These are phyloP conservation scores for Fusarium anguioides DNA, from an alignment of 2,329 filamentous ascomycete species.

Conservation along the genomic window DNA sequence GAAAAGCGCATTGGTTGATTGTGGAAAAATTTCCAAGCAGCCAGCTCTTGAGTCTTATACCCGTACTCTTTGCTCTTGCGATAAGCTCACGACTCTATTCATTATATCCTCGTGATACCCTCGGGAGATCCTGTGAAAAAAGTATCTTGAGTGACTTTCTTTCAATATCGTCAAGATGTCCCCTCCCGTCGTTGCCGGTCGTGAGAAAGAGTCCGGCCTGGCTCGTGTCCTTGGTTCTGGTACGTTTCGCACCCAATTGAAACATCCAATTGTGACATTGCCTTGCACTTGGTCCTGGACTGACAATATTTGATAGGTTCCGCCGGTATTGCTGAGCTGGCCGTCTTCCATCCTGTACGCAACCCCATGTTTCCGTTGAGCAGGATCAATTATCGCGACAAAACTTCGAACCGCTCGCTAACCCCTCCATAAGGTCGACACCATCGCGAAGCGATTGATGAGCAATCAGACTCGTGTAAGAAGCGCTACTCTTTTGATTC, in stretches of 20 bases:
- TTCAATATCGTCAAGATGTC: slow-evolving; percentile 62
- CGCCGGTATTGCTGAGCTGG: slow-evolving; percentile 91
- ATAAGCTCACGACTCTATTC: slow-evolving; percentile 22
- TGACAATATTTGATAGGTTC: slow-evolving; percentile 69
- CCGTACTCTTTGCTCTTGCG: slow-evolving; percentile 17
- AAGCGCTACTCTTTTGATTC: slow-evolving; percentile 57
- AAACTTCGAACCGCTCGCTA: slow-evolving; percentile 29
- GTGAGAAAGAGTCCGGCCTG: slow-evolving; percentile 85
- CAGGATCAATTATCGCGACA: slow-evolving; percentile 5
- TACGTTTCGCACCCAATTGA: slow-evolving; percentile 54
- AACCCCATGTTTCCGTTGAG: slow-evolving; percentile 31
- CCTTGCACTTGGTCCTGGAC: slow-evolving; percentile 2
- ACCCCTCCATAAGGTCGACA: slow-evolving; percentile 77
- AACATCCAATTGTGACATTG: neutral
- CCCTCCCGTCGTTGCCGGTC: slow-evolving; percentile 60
- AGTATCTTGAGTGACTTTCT: slow-evolving; percentile 3
- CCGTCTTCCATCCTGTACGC: slow-evolving; percentile 89
- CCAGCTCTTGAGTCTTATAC: slow-evolving; percentile 25
- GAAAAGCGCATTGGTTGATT: slow-evolving; percentile 30
- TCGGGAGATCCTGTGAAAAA: slow-evolving; percentile 7
- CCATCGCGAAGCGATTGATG: slow-evolving; percentile 98
- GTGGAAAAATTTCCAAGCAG: slow-evolving; percentile 44
- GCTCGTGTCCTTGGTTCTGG: slow-evolving; percentile 93
- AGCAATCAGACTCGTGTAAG: slow-evolving; percentile 83
- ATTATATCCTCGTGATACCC: slow-evolving; percentile 9